These are phyloP conservation scores for Cytospora piceae DNA, from an alignment of 2,329 filamentous ascomycete species.

Conservation along the genomic window DNA sequence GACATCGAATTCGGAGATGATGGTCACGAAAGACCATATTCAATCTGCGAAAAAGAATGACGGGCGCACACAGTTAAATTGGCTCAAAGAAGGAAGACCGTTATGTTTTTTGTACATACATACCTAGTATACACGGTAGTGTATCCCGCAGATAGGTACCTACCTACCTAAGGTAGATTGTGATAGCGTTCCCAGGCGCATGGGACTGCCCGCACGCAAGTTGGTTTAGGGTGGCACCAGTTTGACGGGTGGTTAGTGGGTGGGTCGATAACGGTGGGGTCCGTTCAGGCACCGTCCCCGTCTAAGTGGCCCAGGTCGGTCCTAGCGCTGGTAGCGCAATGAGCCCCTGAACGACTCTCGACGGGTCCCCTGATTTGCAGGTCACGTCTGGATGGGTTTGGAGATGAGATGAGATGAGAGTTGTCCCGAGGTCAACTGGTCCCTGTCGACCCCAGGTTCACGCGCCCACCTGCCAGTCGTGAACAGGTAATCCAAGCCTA, in stretches of 20 bases:
- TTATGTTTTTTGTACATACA: neutral
- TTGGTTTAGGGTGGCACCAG: neutral
- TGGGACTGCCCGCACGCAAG: neutral
- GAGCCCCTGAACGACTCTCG: neutral
- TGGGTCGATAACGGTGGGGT: slow-evolving; percentile 1
- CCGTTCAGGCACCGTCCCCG: neutral
- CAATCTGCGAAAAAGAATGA: neutral
- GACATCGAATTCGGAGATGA: neutral
- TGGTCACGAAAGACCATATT: neutral
- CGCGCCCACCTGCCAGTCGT: neutral
- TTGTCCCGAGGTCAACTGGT: neutral
- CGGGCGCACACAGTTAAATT: neutral
- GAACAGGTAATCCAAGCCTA: neutral
- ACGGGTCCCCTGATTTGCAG: neutral
- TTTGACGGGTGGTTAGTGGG: neutral
- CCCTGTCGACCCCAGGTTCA: neutral
- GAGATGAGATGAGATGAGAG: neutral
- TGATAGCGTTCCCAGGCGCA: neutral
- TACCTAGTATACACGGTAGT: no score
- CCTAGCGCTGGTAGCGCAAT: slow-evolving; percentile 1
- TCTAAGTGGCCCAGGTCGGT: slow-evolving; percentile 1
- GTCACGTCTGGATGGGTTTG: neutral
- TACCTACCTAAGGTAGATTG: no score
- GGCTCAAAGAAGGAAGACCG: neutral
- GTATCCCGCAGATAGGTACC: no score